A percentile compares a stretch with the other conserved stretches of the same genome.
These are phyloP conservation scores for Helicostylum pulchrum DNA, from an alignment of 192 early-diverging fungal genomes.

Conservation along the genomic window DNA sequence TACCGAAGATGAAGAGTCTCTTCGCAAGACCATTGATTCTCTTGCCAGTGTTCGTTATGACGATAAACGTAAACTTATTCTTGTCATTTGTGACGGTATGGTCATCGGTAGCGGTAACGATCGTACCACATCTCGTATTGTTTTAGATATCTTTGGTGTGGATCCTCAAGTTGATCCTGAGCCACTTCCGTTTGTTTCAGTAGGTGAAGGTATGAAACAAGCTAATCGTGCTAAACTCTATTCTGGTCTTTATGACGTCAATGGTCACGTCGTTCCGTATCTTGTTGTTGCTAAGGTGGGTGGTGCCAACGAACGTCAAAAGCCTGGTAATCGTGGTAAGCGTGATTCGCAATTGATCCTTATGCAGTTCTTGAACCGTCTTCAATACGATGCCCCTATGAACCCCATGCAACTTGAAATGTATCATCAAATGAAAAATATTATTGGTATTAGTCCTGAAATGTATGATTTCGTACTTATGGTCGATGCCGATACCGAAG, in stretches of 20 bases:
- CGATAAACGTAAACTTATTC: conserved; percentile 84
- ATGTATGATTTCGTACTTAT: conserved; percentile 96
- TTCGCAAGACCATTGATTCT: conserved; percentile 82
- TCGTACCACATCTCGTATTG: conserved; percentile 92
- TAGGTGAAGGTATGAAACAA: conserved; percentile 89
- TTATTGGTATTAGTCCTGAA: conserved; percentile 92
- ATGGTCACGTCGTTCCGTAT: conserved; percentile 88
- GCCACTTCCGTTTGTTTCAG: conserved; percentile 74
- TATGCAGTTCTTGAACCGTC: conserved; percentile 96
- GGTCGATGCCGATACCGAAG: conserved; percentile 97
- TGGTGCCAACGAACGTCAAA: conserved; percentile 71
- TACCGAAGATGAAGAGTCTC: conserved; percentile 84
- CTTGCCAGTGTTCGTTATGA: conserved; percentile 75
- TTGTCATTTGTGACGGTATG: conserved; percentile 88
- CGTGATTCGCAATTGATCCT: conserved; percentile 97
- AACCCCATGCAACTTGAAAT: conserved; percentile 94
- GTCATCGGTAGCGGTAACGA: conserved; percentile 97
- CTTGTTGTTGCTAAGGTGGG: conserved; percentile 93
- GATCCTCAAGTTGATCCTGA: conserved; percentile 75
- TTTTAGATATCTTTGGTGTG: conserved; percentile 87
- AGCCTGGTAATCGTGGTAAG: conserved; percentile 95
- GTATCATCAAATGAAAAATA: conserved; percentile 97
- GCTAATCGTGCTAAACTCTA: conserved; percentile 96
- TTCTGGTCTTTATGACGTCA: conserved; percentile 88
- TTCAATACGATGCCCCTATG: conserved; percentile 92